Base-by-base conservation (phyloP, 495 filamentous ascomycete species). In the Aspergillus mulundensis region DNA sequence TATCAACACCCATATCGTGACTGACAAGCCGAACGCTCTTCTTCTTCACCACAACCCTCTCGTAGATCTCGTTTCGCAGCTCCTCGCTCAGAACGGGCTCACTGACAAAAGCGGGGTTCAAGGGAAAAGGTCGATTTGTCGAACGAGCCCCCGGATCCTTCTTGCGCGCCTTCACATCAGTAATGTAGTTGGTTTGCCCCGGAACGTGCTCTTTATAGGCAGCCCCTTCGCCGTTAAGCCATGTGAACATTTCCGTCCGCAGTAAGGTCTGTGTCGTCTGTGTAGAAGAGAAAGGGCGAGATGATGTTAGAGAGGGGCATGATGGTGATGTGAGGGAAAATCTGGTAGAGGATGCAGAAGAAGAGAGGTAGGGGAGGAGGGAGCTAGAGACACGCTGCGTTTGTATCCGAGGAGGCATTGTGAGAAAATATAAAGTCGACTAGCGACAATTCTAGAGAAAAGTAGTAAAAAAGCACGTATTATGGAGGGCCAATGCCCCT, bases 21-120 rank as follows among this genome's bases (percentile, higher is more conserved):
- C 89, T 94, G 30, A 95, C 90, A 49, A 78, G 80, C 58, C 89
- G 85, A 44, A 97, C 75, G 56, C 85, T 85, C 69, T 84, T 74
- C 48, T 87, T 86, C 19, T 84, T 51, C 36, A 64, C 67, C 61
- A 85, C 81, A 23, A 96, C 83, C 43, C 77, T 78, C 12, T 73
- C 39, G 69, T 88, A 94, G 51, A 98, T 90, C 50, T 83, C 73
- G 59, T 93, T 85, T 25, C 89, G 79, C 20, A 94, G 71, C 34
- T 79, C 79, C 55, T 93, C 89, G 54, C 85, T 87, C 64, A 97
- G 77, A 34, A 98, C 88, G 2, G 78, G 71, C 62, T 89, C 80
- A 66, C 84, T 89, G 23, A 70, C 61, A 70, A 95, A 98, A 15
- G 72, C 55, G n/a, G 55, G 62, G 67, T 97, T 97, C 38, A 81